Evolutionary conservation across 805 yeast genomes (phyloP).

Genomic region (Wickerhamiella spandovensis): DNA sequence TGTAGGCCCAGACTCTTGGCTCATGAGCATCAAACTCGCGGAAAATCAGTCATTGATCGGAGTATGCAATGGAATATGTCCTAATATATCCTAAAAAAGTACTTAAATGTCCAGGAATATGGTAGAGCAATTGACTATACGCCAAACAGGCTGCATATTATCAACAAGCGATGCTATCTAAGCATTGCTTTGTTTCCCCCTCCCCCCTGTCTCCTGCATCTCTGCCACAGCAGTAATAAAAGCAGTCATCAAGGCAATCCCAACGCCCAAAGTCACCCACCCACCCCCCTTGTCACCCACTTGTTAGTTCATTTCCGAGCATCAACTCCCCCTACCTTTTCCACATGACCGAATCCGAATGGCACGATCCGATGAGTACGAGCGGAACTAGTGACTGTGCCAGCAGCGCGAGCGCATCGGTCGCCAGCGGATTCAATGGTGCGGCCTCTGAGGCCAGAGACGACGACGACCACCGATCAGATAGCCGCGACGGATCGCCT

Average conservation of each 20-base stretch:
- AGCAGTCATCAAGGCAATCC: not conserved
- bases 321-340: not conserved
- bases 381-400: not conserved
- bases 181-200: not conserved
- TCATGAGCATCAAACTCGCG: too few relatives aligned
- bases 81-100: too few relatives aligned
- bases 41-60: too few relatives aligned
- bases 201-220: not conserved
- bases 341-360: not conserved
- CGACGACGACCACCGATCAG: not conserved
- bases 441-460: not conserved
- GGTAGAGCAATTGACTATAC: too few relatives aligned
- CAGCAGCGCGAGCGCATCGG: not conserved
- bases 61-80: too few relatives aligned
- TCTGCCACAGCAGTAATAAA: not conserved
- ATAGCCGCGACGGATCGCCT: not conserved
- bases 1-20: too few relatives aligned
- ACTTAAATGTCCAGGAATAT: too few relatives aligned
- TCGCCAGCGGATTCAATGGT: not conserved
- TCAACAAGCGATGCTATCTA: not conserved
- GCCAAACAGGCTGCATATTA: too few relatives aligned
- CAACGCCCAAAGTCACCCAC: not conserved
- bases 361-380: not conserved
- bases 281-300: not conserved
- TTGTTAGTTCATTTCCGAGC: not conserved